Base-by-base conservation (phyloP, 352 stramenopile genomes). In the Phytophthora melonis region DNA sequence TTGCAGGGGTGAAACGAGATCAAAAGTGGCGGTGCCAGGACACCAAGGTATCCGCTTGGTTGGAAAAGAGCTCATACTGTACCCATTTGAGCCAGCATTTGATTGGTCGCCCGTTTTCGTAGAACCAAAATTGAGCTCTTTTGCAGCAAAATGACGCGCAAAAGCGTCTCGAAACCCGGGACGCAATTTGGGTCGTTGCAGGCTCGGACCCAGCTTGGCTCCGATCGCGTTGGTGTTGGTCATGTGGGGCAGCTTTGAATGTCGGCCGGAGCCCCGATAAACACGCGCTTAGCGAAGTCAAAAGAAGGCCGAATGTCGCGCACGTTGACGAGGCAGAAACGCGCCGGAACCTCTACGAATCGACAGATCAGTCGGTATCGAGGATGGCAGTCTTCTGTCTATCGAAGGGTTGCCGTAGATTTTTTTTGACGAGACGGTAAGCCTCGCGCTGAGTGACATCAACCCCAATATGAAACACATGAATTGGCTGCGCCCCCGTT, bases 211-310 rank as follows among this genome's bases (percentile, higher is more conserved):
- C 11, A 52, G 45, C 14, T 18, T 52, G 45, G 1, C 27, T 18
- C 18, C 18, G 18, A 27, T 9, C 30, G 30, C 25, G 2, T 58
- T 58, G 19, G 14, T 2, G 21, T 13, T 25, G 25, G 53, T 18
- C 11, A 34, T 9, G 30, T 45, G 53, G 25, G 25, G 4, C 25
- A 3, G 27, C 30, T 10, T 60, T 19, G 25, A 59, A 25, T 14
- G 18, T 7, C 18, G 2, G 19, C 3, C 32, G 53, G 34, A 30
- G 25, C 25, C 32, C 2, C 34, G 19, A 63, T 63, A 63, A 63
- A 63, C 39, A 63, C 57, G 57, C 36, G 32, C n/a, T n/a, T 25
- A 14, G 19, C 34, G 39, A 63, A 63, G 58, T 64, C 58, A 64
- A 64, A 54, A 55, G 58, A 64, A 64, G 25, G 25, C 25, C 25